phyloP scores from a whole-genome alignment of 192 early-diverging fungal genomes.

The Geranomyces variabilis region DNA sequence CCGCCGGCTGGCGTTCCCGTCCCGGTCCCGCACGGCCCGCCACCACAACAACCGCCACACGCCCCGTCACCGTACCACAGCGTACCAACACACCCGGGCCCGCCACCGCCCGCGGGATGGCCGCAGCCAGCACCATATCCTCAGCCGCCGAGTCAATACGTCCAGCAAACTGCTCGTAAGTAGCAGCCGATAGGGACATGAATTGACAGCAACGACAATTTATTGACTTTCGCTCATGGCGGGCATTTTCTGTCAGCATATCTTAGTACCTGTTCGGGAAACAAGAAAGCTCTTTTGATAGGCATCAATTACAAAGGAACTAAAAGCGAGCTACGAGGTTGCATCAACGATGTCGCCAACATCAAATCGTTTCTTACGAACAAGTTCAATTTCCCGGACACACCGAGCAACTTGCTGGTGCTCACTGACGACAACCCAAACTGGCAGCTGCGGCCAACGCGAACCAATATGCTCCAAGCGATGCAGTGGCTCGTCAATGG shows the following conservation, averaged over 20 bases:
- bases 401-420: constrained; percentile 55
- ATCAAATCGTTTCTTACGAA: constrained; percentile 61
- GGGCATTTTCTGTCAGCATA: constrained; percentile 9
- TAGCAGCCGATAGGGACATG: background rate
- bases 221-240: background rate
- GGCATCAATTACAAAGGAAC: constrained; percentile 88
- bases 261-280: constrained; percentile 36
- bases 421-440: constrained; percentile 73
- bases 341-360: constrained; percentile 58
- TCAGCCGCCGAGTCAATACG: constrained; percentile 27
- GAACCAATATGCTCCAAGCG: constrained; percentile 50
- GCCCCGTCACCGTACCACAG: constrained; percentile 7
- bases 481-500: constrained; percentile 72
- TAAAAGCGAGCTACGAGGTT: constrained; percentile 55
- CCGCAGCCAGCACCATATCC: constrained; percentile 23
- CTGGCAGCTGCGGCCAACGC: constrained; percentile 30
- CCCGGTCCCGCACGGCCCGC: constrained; percentile 5
- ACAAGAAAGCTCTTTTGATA: constrained; percentile 74
- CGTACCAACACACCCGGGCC: constrained; percentile 23
- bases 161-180: constrained; percentile 29
- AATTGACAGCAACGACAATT: background rate
- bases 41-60: constrained; percentile 21
- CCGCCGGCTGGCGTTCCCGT: constrained; percentile 13
- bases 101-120: constrained; percentile 13
- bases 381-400: constrained; percentile 60